Evolutionary conservation across 2,329 filamentous ascomycete species (phyloP).

Genomic region (Phaeosphaeriaceae sp.): DNA sequence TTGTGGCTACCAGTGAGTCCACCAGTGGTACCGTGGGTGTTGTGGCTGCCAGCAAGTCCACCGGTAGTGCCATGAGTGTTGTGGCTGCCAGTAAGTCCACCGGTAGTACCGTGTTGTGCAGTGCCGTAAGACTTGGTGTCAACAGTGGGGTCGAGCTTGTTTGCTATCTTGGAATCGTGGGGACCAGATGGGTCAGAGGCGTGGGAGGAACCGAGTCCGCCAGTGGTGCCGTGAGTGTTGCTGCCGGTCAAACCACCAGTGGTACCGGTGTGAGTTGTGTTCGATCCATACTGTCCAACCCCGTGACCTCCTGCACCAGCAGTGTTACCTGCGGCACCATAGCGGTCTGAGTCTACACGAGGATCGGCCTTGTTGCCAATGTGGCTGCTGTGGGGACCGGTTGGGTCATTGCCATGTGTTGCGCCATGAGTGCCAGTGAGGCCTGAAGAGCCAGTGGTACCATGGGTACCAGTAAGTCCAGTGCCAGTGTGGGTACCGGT

Average conservation of each 20-base stretch:
- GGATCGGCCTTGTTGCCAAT: no score
- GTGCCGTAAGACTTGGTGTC: conserved; percentile 29
- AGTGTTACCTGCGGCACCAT: no score
- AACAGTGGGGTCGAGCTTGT: conserved; percentile 31
- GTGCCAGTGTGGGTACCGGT: conserved; percentile 12
- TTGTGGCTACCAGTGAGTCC: conserved; percentile 10
- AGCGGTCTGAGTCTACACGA: no score
- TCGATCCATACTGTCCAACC: neutral
- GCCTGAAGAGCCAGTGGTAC: conserved; percentile 15
- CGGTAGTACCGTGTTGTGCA: conserved; percentile 13
- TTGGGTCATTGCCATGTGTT: conserved; percentile 15
- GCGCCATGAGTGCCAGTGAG: conserved; percentile 9
- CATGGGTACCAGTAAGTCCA: conserved; percentile 13
- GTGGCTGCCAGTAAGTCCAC: conserved; percentile 10
- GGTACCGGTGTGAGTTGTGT: conserved; percentile 19
- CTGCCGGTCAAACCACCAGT: conserved; percentile 13
- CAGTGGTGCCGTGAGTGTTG: conserved; percentile 15
- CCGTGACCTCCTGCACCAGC: no score
- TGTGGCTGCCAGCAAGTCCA: conserved; percentile 13
- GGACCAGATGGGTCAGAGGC: conserved; percentile 24
- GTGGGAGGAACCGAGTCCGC: conserved; percentile 14
- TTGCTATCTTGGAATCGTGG: conserved; percentile 19
- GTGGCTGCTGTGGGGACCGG: conserved; percentile 9
- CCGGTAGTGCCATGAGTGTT: conserved; percentile 4
- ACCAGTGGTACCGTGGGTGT: conserved; percentile 9